These are phyloP conservation scores for Picea sitchensis DNA, from an alignment of 75 land plant genomes.

Conservation along the genomic window DNA sequence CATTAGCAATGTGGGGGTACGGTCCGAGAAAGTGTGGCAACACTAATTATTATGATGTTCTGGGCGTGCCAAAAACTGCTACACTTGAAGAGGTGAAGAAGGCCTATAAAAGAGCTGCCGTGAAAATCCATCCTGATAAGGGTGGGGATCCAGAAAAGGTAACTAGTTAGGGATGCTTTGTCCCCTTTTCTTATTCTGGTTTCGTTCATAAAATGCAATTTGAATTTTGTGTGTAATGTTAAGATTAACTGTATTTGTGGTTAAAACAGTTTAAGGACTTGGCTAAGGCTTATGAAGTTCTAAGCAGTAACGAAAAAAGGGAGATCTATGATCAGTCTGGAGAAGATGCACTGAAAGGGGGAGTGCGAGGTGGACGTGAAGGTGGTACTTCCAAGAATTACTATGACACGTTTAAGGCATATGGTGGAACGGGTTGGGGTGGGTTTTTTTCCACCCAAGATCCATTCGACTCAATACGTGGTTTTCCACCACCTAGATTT, in stretches of 20 bases:
- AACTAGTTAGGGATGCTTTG: neutral
- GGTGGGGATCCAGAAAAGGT: constrained; percentile 97
- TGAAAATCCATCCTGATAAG: constrained; percentile 91
- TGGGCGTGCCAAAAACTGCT: constrained; percentile 72
- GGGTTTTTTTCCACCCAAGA: too few species aligned
- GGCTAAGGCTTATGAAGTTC: constrained; percentile 70
- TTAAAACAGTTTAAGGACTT: constrained; percentile 59
- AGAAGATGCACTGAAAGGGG: constrained; percentile 76
- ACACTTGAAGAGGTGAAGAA: constrained; percentile 74
- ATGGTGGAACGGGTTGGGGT: constrained; percentile 29
- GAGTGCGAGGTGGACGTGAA: constrained; percentile 34
- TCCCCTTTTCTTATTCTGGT: neutral
- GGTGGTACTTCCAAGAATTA: constrained; percentile 48
- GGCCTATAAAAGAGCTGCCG: constrained; percentile 75
- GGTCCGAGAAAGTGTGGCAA: constrained; percentile 64
- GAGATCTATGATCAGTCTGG: constrained; percentile 77
- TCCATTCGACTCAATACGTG: too few species aligned
- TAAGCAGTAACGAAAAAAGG: constrained; percentile 62
- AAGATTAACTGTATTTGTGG: neutral
- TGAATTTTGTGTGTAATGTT: neutral
- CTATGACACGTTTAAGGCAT: constrained; percentile 61
- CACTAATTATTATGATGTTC: constrained; percentile 68
- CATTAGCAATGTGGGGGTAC: constrained; percentile 64
- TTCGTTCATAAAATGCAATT: too few species aligned
- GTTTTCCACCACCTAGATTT: constrained; percentile 14